Evolutionary conservation across 106 monocot genomes (phyloP).

Genomic region (Alisma plantagoaquatica): DNA sequence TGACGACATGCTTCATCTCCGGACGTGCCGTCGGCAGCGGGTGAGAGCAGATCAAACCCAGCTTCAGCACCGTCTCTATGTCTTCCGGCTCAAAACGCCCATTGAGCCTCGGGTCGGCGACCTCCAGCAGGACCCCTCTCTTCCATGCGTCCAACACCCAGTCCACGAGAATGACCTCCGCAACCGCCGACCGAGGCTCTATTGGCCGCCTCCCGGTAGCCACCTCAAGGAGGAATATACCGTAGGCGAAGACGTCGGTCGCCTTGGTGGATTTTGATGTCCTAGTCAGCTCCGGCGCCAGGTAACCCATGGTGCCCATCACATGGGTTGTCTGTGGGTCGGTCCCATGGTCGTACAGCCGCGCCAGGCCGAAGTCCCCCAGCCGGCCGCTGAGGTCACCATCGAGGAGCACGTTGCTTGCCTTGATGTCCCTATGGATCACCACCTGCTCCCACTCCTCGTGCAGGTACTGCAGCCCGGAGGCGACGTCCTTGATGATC

Average conservation of each 20-base stretch:
- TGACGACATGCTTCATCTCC: no score
- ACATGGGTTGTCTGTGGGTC: constrained; percentile 12
- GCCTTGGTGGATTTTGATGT: constrained; percentile 1
- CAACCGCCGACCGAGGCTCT: not conserved
- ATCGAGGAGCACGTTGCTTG: no score
- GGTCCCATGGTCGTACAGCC: constrained; percentile 15
- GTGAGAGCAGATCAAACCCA: no score
- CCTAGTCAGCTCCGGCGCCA: constrained; percentile 9
- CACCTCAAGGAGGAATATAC: constrained; percentile 11
- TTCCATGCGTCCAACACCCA: constrained; percentile 8
- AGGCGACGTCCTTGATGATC: constrained; percentile 18
- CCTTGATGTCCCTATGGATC: constrained; percentile 15
- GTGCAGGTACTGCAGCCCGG: constrained; percentile 11
- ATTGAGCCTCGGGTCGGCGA: not conserved
- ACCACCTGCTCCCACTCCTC: constrained; percentile 18
- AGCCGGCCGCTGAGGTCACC: no score
- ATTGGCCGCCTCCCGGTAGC: constrained; percentile 9
- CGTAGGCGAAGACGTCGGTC: constrained; percentile 9
- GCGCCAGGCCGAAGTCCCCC: constrained; percentile 20
- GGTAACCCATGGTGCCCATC: constrained; percentile 15
- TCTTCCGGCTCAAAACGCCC: not conserved
- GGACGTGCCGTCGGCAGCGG: no score
- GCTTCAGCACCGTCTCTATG: constrained; percentile 11
- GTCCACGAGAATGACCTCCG: constrained; percentile 4
- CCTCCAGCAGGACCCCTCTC: not conserved